phyloP scores from a whole-genome alignment of 2,329 filamentous ascomycete genomes.

The Davidsoniella neocaledoniae region DNA sequence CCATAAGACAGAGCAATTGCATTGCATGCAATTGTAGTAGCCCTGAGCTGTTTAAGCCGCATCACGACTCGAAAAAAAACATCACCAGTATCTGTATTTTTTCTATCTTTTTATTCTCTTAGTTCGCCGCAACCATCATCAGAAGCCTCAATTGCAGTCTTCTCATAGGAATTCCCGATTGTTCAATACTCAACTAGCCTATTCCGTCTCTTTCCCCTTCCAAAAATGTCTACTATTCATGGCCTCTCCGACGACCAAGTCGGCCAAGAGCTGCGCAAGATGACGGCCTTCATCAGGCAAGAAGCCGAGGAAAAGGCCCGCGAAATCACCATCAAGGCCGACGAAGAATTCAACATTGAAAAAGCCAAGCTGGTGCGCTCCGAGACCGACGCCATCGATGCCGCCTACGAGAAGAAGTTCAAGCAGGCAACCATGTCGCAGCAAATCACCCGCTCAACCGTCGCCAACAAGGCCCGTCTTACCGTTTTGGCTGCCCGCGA shows the following conservation, averaged over 20 bases:
- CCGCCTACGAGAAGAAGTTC: slow-evolving; percentile 94
- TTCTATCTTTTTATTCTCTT: too few species aligned
- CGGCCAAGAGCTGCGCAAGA: slow-evolving; percentile 96
- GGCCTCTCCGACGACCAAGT: slow-evolving; percentile 98
- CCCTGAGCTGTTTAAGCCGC: too few species aligned
- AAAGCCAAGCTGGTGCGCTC: slow-evolving; percentile 97
- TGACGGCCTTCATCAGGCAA: slow-evolving; percentile 99
- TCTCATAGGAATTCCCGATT: background rate
- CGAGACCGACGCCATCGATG: slow-evolving; percentile 86
- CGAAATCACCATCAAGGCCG: slow-evolving; percentile 95
- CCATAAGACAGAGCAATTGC: too few species aligned
- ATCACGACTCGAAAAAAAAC: too few species aligned
- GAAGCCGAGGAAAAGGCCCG: slow-evolving; percentile 93
- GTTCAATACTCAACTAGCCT: background rate
- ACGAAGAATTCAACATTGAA: slow-evolving; percentile 97
- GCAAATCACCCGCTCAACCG: slow-evolving; percentile 92
- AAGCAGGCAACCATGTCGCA: slow-evolving; percentile 97
- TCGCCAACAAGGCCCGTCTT: slow-evolving; percentile 90
- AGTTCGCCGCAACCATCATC: too few species aligned
- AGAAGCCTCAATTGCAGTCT: too few species aligned
- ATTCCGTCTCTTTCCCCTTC: background rate
- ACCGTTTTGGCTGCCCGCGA: slow-evolving; percentile 75
- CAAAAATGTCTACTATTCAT: slow-evolving; percentile 36
- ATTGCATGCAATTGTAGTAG: too few species aligned
- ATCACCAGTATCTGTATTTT: too few species aligned